Evolutionary conservation across 2,329 filamentous ascomycete genomes (phyloP).

Genomic region (Kalmusia sp.): DNA sequence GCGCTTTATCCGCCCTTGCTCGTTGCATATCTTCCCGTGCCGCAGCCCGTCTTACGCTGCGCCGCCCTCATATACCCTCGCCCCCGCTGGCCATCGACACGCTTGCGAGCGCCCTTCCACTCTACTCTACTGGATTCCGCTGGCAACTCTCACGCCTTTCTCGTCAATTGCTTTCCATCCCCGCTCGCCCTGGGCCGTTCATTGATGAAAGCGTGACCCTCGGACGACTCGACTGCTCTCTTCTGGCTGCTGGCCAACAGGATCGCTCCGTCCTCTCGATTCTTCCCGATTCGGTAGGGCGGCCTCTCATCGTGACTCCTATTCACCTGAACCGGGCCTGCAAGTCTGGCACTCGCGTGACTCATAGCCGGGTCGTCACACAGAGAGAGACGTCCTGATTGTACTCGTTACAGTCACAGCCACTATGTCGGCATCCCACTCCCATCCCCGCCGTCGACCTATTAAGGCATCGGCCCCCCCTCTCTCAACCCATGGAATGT

Average conservation of each 20-base stretch:
- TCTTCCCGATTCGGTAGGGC: constrained; percentile 11
- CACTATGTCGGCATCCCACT: constrained; percentile 48
- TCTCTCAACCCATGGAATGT: constrained; percentile 50
- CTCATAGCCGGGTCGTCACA: constrained; percentile 38
- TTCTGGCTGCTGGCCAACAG: constrained; percentile 5
- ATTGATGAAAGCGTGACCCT: constrained; percentile 13
- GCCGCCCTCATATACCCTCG: constrained; percentile 41
- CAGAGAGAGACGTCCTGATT: constrained; percentile 22
- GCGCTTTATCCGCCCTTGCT: constrained; percentile 29
- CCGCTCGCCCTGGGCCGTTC: neutral
- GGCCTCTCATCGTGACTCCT: constrained; percentile 14
- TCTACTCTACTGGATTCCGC: constrained; percentile 3
- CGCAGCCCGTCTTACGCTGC: constrained; percentile 39
- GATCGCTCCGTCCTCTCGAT: constrained; percentile 1
- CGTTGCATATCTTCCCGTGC: constrained; percentile 31
- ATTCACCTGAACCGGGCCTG: constrained; percentile 6
- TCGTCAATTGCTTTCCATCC: constrained; percentile 15
- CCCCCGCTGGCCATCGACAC: constrained; percentile 28
- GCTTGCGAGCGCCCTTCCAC: constrained; percentile 39
- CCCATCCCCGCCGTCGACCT: constrained; percentile 56
- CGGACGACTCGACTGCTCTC: constrained; percentile 8
- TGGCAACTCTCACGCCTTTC: constrained; percentile 16
- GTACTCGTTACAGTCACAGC: constrained; percentile 42
- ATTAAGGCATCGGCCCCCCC: constrained; percentile 44
- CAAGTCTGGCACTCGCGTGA: constrained; percentile 30